phyloP scores from a whole-genome alignment of 2,329 filamentous ascomycete species.

The Fusarium keratoplasticum region DNA sequence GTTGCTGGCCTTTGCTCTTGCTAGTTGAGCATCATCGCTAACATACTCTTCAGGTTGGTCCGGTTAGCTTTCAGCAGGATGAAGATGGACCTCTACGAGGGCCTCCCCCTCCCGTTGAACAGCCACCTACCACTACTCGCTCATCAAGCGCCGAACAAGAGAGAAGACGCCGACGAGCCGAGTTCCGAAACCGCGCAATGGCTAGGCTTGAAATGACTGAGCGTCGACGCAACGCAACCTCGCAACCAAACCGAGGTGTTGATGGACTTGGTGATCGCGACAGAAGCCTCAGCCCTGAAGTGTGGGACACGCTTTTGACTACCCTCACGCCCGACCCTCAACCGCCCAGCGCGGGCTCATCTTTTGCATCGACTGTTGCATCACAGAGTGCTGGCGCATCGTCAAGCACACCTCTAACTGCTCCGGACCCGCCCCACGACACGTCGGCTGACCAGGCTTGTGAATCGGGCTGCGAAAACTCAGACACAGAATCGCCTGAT shows the following conservation, averaged over 20 bases:
- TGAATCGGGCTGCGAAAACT: slow-evolving; percentile 66
- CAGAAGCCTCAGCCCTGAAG: slow-evolving; percentile 81
- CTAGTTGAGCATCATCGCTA: background rate
- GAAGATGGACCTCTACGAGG: slow-evolving; percentile 6
- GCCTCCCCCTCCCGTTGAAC: slow-evolving; percentile 1
- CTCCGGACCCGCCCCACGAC: slow-evolving; percentile 52
- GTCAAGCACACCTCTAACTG: slow-evolving; percentile 53
- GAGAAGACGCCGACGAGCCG: slow-evolving; percentile 7
- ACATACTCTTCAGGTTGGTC: slow-evolving; percentile 17
- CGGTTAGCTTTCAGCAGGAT: background rate
- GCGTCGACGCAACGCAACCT: slow-evolving; percentile 6
- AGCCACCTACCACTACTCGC: background rate
- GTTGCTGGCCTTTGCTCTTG: background rate
- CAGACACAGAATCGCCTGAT: slow-evolving; percentile 65
- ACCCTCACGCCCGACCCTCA: slow-evolving; percentile 86
- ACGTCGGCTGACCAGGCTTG: slow-evolving; percentile 55
- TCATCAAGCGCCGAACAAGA: background rate
- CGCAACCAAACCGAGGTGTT: slow-evolving; percentile 46
- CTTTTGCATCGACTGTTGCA: slow-evolving; percentile 74
- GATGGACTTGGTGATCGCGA: slow-evolving; percentile 88
- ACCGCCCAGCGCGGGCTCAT: slow-evolving; percentile 83
- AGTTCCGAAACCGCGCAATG: background rate
- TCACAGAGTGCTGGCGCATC: slow-evolving; percentile 59
- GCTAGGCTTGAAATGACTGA: background rate
- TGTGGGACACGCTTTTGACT: slow-evolving; percentile 84